Base-by-base conservation (phyloP, 257 asterid species). In the Solanum stenotomum region DNA sequence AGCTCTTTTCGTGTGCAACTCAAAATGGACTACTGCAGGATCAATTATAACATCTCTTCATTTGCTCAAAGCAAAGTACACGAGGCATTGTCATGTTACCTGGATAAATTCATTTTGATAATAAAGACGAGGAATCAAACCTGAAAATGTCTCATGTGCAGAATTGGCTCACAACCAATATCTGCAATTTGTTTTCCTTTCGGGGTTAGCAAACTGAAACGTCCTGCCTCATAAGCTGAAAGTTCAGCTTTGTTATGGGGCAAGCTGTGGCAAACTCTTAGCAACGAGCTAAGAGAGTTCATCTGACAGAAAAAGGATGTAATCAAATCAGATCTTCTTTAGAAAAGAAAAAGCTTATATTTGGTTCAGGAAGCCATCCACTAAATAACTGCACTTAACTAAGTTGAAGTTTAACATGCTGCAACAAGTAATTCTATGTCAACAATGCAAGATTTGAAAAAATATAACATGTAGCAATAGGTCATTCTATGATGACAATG, bases 141-240 rank as follows among this genome's bases (percentile, higher is more conserved):
- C 99, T 97, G 99, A 88, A 97, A 97, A 77, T 97, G 95, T 90
- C 99, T 92, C 99, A 97, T 97, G 82, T 97, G 98, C 52, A 97
- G 93, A 82, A 97, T 96, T 14, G 99, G 99, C 93, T 97, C 99
- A 81, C 99, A 96, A 61, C 99, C 99, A 77, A 97, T 98, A 86
- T 96, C 99, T 25, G 99, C 99, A 31, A 96, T 94, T 72, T 90
- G 91, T 46, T 95, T 96, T 12, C 99, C 99, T 1, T 91, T 95
- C 15, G 99, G 98, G 29, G 99, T 97, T 89, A 83, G 93, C 92
- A 94, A 83, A 87, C 98, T 93, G 93, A 97, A 96, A 15, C 98
- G 94, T 2, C 89, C 96, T 6, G 99, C 99, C 90, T 97, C 99
- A 44, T 95, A 97, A 4, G 95, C 94, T 27, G 92, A 87, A 35